Base-by-base conservation (phyloP, 1,284 basidiomycete species). In the Ganoderma boninense region DNA sequence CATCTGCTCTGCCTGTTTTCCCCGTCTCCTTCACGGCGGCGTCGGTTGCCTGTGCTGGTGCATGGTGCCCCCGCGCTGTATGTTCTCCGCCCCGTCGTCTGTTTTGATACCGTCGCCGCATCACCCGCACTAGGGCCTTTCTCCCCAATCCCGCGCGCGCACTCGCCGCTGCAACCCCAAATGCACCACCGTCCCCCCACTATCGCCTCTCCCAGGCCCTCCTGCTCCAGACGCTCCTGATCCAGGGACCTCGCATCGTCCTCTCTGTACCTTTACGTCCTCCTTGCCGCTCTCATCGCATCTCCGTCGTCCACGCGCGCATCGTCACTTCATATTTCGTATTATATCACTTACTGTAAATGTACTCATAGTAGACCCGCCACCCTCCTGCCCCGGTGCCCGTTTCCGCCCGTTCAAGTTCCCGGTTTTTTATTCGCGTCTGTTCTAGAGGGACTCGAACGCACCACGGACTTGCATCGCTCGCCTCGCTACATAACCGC, bases 341-440 rank as follows among this genome's bases (percentile, higher is more conserved):
- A 73, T 68, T 67, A 69, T 70, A 71, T 70, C 65, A 64, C 69
- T 63, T 74, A 74, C 44, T 40, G 16, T 74, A 74, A 68, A 70
- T 74, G 73, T 74, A 74, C 67, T 65, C 70, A 18, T 74, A 74
- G 65, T 71, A 46, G 52, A 44, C 46, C n/a, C 20, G 35, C n/a
- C 38, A 23, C 29, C 54, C 52, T 32, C 4, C 29, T 32, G 29
- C 29, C 29, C 29, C 29, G 29, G 29, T 14, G 49, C 26, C 49
- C 11, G 49, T 6, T 18, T 49, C 42, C 13, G 13, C 67, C 29
- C 38, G n/a, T 43, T 38, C 29, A 32, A 32, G 29, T 32, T 32
- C 29, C n/a, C 32, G 56, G 61, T 29, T 71, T 66, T 69, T 70
- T 71, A 69, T 70, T 71, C 43, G 72, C 54, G 61, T 62, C 68